Conservation (phyloP, 2,329 filamentous ascomycete genomes). For the Cladophialophora carrionii region DNA sequence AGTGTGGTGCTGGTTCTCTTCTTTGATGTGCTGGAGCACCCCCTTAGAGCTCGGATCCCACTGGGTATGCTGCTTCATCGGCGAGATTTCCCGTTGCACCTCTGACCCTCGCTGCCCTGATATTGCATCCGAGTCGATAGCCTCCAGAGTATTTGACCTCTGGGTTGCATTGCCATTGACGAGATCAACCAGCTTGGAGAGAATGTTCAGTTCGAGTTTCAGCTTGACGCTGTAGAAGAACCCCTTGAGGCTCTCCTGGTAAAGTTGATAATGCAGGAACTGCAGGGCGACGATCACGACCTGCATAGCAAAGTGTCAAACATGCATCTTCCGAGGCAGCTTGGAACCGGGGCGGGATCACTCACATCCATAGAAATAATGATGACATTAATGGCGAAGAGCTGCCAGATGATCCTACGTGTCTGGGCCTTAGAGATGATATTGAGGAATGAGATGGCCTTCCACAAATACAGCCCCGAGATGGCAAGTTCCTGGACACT, state of each 20-base stretch:
- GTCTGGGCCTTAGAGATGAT: slow-evolving; percentile 50
- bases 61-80: background rate
- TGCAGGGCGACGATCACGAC: slow-evolving; percentile 39
- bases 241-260: slow-evolving; percentile 53
- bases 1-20: background rate
- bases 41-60: slow-evolving; percentile 6
- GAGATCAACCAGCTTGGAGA: slow-evolving; percentile 50
- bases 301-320: slow-evolving; percentile 11
- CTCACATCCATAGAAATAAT: slow-evolving; percentile 51
- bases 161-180: slow-evolving; percentile 36
- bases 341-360: background rate
- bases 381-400: slow-evolving; percentile 54
- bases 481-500: slow-evolving; percentile 61
- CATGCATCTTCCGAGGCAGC: background rate
- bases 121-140: slow-evolving; percentile 20
- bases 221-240: slow-evolving; percentile 55
- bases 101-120: slow-evolving; percentile 17
- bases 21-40: slow-evolving; percentile 2
- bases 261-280: slow-evolving; percentile 50
- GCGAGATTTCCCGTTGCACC: slow-evolving; percentile 9
- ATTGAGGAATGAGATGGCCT: slow-evolving; percentile 56
- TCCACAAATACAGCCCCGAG: slow-evolving; percentile 58
- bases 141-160: slow-evolving; percentile 26
- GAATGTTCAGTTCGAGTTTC: slow-evolving; percentile 54
- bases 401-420: slow-evolving; percentile 53